These are phyloP conservation scores for Phoma sp. DNA, from an alignment of 2,329 filamentous ascomycete species.

Conservation along the genomic window DNA sequence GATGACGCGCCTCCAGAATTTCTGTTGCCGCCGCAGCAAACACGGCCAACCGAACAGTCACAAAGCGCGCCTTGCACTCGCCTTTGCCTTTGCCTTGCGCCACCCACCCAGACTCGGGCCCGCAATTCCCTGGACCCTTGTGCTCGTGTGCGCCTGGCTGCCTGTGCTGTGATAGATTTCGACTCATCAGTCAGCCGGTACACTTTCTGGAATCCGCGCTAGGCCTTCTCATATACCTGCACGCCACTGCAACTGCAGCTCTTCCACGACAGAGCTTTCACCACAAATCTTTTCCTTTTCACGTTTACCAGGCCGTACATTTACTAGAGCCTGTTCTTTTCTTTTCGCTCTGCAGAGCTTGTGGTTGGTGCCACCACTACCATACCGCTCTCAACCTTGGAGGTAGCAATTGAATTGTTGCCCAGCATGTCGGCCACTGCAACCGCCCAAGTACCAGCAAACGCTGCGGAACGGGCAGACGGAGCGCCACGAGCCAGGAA, in stretches of 20 bases:
- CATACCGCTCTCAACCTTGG: slow-evolving; percentile 1
- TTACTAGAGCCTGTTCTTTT: slow-evolving; percentile 32
- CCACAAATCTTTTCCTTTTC: slow-evolving; percentile 14
- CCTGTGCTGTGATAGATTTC: slow-evolving; percentile 12
- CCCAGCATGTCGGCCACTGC: slow-evolving; percentile 32
- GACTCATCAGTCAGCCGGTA: slow-evolving; percentile 19
- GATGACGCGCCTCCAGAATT: slow-evolving; percentile 35
- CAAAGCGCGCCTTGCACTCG: background rate
- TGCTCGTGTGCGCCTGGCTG: slow-evolving; percentile 16
- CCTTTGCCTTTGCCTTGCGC: slow-evolving; percentile 11
- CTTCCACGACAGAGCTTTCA: slow-evolving; percentile 8
- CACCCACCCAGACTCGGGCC: slow-evolving; percentile 4
- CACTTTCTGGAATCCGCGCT: slow-evolving; percentile 11
- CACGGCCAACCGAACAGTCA: slow-evolving; percentile 7
- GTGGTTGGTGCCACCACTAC: background rate
- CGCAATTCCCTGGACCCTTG: slow-evolving; percentile 5
- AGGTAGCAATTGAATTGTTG: slow-evolving; percentile 2
- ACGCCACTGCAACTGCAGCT: slow-evolving; percentile 25
- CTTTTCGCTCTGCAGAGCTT: background rate
- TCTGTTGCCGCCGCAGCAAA: slow-evolving; percentile 14
- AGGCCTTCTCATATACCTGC: slow-evolving; percentile 17
- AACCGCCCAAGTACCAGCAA: slow-evolving; percentile 17
- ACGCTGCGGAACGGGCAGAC: slow-evolving; percentile 20
- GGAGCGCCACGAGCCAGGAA: slow-evolving; percentile 28
- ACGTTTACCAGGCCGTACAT: slow-evolving; percentile 40